Conservation (phyloP, 352 stramenopile genomes). For the Pythium volutum region DNA sequence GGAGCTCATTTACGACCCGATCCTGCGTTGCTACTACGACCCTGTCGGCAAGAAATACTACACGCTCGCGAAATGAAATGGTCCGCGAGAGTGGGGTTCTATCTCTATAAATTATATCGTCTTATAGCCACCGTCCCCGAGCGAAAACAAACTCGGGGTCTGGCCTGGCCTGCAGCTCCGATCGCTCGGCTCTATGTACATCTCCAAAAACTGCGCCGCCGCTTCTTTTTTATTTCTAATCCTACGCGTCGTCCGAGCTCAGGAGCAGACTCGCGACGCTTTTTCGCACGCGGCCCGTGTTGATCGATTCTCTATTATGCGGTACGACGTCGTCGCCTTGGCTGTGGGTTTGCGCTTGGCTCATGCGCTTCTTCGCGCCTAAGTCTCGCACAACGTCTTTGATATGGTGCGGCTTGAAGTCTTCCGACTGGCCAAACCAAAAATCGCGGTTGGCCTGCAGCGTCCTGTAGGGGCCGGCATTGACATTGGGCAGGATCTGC, state of each 20-base stretch:
- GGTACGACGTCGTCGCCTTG: conserved; percentile 4
- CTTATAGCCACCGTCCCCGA: too few relatives aligned
- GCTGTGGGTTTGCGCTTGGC: conserved; percentile 16
- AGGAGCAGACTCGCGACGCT: conserved; percentile 46
- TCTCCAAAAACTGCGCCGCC: conserved; percentile 10
- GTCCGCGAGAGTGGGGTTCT: neutral
- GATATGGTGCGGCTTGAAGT: conserved; percentile 86
- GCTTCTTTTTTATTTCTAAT: too few relatives aligned
- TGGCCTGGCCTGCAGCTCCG: too few relatives aligned
- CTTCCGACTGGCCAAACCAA: conserved; percentile 70
- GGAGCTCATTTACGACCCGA: conserved; percentile 83
- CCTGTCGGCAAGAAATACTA: conserved; percentile 86
- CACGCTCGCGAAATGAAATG: conserved; percentile 26
- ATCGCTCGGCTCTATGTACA: conserved; percentile 18
- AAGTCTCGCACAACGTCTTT: conserved; percentile 71
- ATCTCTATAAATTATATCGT: conserved; percentile 13
- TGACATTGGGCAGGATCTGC: conserved; percentile 75
- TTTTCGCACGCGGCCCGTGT: conserved; percentile 30
- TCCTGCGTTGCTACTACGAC: conserved; percentile 84
- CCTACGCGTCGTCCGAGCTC: conserved; percentile 43
- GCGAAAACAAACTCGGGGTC: too few relatives aligned
- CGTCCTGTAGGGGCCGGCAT: conserved; percentile 58
- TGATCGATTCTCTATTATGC: conserved; percentile 19
- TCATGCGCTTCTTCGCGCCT: conserved; percentile 33
- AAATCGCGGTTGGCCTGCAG: conserved; percentile 81